Conservation (phyloP, 1,284 basidiomycete species). For the Melampsora larici-populina region DNA sequence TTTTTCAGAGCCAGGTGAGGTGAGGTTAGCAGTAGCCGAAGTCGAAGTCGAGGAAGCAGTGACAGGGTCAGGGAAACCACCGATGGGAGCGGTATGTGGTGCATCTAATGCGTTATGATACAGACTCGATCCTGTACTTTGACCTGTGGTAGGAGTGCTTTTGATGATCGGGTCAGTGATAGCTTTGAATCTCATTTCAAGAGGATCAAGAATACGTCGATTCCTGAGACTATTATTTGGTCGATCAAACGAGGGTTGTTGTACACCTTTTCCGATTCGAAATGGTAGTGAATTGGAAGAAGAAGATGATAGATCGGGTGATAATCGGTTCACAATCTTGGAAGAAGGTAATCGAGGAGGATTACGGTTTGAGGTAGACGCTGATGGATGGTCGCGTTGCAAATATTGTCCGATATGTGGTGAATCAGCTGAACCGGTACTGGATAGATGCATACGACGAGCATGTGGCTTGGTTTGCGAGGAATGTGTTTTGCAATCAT, state of each 20-base stretch:
- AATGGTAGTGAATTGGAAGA: not conserved
- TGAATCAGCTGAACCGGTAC: not conserved
- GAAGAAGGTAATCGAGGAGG: not conserved
- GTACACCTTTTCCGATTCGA: not conserved
- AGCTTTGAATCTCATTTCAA: not conserved
- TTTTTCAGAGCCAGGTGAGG: too few species aligned
- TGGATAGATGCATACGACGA: not conserved
- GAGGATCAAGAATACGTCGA: not conserved
- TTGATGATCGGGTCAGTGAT: not conserved
- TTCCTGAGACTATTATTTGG: not conserved
- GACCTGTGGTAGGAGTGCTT: not conserved
- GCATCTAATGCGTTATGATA: not conserved
- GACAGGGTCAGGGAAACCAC: not conserved
- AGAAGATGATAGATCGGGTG: too few species aligned
- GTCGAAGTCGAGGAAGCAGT: not conserved
- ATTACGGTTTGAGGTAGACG: not conserved
- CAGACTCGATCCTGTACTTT: not conserved
- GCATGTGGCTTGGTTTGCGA: not conserved
- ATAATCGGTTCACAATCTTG: not conserved
- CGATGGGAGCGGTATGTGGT: not conserved
- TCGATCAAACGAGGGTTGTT: not conserved
- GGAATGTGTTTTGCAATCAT: too few species aligned
- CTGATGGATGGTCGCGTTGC: not conserved
- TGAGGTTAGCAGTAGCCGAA: not conserved
- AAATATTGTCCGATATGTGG: not conserved